Conservation (phyloP, 371 early-diverging fungal species). For the Mucor irregularis region DNA sequence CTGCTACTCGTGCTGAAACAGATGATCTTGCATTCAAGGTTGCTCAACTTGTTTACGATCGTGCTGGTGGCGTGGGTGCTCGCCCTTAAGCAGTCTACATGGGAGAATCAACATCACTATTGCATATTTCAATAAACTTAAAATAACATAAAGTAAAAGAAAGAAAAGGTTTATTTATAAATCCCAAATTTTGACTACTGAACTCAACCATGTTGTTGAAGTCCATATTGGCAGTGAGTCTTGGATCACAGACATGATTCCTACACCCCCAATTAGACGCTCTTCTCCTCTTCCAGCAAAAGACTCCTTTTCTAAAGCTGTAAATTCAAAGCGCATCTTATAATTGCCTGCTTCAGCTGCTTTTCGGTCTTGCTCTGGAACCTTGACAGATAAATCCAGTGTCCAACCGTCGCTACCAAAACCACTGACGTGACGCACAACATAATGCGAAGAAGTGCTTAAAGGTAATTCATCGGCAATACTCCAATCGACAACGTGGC, state of each 20-base stretch:
- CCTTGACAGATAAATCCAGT: constrained; percentile 43
- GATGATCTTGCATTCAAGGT: constrained; percentile 82
- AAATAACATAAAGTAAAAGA: background rate
- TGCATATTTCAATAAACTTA: no score
- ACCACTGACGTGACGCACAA: constrained; percentile 68
- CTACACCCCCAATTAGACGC: constrained; percentile 52
- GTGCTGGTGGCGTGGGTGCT: constrained; percentile 90
- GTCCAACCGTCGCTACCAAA: constrained; percentile 61
- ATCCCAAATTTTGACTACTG: constrained; percentile 52
- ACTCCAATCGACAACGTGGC: constrained; percentile 64
- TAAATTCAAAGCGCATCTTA: constrained; percentile 52
- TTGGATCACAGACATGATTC: constrained; percentile 54
- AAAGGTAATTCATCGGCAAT: constrained; percentile 52
- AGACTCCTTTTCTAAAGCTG: constrained; percentile 57
- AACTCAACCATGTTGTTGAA: constrained; percentile 60
- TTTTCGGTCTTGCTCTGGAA: constrained; percentile 46
- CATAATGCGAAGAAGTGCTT: constrained; percentile 43
- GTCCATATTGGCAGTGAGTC: constrained; percentile 62
- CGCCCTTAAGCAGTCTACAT: constrained; percentile 69
- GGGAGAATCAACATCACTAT: no score
- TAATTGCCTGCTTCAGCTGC: constrained; percentile 39
- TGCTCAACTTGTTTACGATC: constrained; percentile 86
- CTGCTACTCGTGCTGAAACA: constrained; percentile 83
- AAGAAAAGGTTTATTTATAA: constrained; percentile 21
- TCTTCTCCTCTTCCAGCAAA: constrained; percentile 56